These are phyloP conservation scores for Pharnaceum exiguum DNA, from an alignment of 148 eudicot genomes.

Conservation along the genomic window DNA sequence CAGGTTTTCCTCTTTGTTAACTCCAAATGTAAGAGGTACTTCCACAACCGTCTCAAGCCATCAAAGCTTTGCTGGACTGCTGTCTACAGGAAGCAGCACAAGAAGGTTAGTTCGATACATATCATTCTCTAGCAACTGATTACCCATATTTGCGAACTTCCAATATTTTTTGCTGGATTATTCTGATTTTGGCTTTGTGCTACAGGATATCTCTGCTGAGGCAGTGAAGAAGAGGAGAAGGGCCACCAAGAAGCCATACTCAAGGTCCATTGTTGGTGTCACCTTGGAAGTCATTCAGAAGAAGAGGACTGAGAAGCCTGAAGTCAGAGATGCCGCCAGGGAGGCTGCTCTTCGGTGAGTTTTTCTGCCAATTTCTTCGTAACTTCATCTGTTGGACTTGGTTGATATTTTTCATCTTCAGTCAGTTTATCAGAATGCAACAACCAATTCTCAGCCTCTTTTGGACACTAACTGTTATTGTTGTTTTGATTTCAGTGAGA, in stretches of 20 bases:
- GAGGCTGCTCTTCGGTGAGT: constrained; percentile 67
- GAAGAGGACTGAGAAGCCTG: constrained; percentile 60
- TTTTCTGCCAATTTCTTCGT: neutral
- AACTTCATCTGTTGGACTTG: neutral
- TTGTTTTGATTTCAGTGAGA: constrained; percentile 33
- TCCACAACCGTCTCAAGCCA: constrained; percentile 63
- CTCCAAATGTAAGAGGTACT: constrained; percentile 70
- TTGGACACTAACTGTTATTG: neutral
- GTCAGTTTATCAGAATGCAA: neutral
- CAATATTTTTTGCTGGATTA: neutral
- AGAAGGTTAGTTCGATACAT: constrained; percentile 56
- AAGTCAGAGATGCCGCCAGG: constrained; percentile 70
- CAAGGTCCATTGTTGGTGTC: constrained; percentile 72
- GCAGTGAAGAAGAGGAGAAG: constrained; percentile 73
- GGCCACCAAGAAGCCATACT: constrained; percentile 63
- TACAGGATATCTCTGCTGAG: constrained; percentile 58
- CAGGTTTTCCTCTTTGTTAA: constrained; percentile 60
- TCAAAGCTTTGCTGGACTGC: constrained; percentile 70
- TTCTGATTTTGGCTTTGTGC: neutral
- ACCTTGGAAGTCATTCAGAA: constrained; percentile 71
- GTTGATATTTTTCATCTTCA: neutral
- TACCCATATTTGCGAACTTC: neutral
- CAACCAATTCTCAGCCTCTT: neutral
- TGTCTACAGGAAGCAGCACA: constrained; percentile 65
- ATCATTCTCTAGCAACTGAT: too few relatives aligned